Evolutionary conservation across 371 early-diverging fungal species (phyloP).

Genomic region (Lichtheimia ramosa): DNA sequence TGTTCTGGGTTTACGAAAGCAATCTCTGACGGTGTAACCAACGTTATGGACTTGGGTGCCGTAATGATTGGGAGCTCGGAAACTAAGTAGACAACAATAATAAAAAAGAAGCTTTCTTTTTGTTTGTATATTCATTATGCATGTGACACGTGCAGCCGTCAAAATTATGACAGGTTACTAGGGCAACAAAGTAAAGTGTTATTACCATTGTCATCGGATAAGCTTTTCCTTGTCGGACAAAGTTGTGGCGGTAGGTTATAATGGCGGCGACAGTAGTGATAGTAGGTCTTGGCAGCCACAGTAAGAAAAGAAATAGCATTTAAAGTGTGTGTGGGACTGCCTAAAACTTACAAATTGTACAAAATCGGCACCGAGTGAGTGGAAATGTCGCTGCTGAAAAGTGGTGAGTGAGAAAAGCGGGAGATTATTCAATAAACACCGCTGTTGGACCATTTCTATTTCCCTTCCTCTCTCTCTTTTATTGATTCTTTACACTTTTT

Average conservation of each 20-base stretch:
- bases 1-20: background rate
- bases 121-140: slow-evolving; percentile 1
- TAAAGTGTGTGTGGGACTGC: background rate
- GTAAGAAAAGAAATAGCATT: no score
- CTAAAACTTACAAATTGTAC: background rate
- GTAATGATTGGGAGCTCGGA: slow-evolving; percentile 19
- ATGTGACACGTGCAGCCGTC: background rate
- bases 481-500: background rate
- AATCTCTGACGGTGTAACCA: slow-evolving; percentile 22
- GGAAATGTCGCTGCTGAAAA: no score
- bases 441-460: background rate
- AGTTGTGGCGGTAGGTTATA: no score
- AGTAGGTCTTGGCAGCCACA: no score
- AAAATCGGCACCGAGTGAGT: background rate
- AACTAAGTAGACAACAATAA: background rate
- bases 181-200: no score
- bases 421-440: background rate
- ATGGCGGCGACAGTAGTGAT: no score
- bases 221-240: no score
- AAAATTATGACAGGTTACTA: no score
- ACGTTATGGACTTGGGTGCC: slow-evolving; percentile 20
- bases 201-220: no score
- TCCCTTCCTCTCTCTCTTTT: background rate
- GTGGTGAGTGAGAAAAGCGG: no score
- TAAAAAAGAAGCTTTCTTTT: background rate